Percentiles rank a stretch among this genome's conserved stretches.
Conservation (phyloP, 768 basidiomycete species). For the Podaxis pistillaris region DNA sequence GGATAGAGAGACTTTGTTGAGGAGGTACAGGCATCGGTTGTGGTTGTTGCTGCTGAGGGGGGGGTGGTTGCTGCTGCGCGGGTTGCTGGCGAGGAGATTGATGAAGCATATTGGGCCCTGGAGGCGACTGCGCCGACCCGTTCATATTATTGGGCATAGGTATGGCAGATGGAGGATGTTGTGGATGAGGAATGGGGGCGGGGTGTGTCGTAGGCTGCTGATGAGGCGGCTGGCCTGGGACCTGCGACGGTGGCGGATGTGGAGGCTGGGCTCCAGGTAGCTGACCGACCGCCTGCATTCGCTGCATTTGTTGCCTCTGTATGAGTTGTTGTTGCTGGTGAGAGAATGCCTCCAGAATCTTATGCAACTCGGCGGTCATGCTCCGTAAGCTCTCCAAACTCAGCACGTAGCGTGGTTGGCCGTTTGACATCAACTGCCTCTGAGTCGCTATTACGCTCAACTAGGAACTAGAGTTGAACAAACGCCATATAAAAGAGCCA, state of each 20-base stretch:
- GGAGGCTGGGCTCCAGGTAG: constrained; percentile 16
- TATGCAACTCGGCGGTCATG: constrained; percentile 45
- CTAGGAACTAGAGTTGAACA: constrained; percentile 25
- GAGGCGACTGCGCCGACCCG: constrained; percentile 12
- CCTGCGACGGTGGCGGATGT: constrained; percentile 12
- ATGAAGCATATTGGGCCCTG: constrained; percentile 10
- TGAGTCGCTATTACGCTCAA: constrained; percentile 46
- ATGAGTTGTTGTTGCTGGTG: constrained; percentile 21
- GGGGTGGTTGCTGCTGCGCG: constrained; percentile 21
- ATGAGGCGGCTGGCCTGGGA: constrained; percentile 10
- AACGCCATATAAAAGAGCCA: not conserved
- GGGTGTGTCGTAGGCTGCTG: constrained; percentile 2
- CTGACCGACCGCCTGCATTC: constrained; percentile 17
- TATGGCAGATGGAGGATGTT: constrained; percentile 1
- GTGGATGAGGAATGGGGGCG: constrained; percentile 3
- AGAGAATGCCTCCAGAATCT: constrained; percentile 33
- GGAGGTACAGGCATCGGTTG: constrained; percentile 18
- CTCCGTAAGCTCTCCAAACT: constrained; percentile 36
- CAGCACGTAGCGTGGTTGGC: constrained; percentile 42
- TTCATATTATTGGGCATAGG: constrained; percentile 16
- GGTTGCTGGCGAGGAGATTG: constrained; percentile 7
- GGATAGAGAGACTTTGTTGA: constrained; percentile 20
- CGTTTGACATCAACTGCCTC: constrained; percentile 33
- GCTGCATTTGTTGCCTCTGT: constrained; percentile 7
- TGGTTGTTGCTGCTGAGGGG: constrained; percentile 23